Evolutionary conservation across 192 early-diverging fungal genomes (phyloP).

Genomic region (Gaertneriomyces semiglobifer): DNA sequence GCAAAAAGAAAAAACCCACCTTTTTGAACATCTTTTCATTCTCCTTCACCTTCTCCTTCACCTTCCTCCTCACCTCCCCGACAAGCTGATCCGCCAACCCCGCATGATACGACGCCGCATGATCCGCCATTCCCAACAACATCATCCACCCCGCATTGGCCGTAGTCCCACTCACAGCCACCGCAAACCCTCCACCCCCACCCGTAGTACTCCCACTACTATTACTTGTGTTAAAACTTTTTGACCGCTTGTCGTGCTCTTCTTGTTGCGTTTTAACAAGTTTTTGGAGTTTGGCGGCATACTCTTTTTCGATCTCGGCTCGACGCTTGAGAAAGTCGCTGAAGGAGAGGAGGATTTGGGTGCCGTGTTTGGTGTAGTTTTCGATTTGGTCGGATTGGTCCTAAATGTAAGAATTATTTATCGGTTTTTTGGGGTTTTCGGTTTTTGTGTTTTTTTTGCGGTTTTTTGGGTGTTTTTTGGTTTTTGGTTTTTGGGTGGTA

Average conservation of each 20-base stretch:
- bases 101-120: constrained; percentile 24
- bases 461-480: no score
- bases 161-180: constrained; percentile 35
- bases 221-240: constrained; percentile 9
- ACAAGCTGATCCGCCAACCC: constrained; percentile 32
- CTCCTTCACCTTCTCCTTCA: constrained; percentile 38
- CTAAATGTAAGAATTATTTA: no score
- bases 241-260: constrained; percentile 10
- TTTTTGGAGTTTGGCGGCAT: constrained; percentile 32
- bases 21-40: constrained; percentile 37
- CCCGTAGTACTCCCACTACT: neutral
- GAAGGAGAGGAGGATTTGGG: constrained; percentile 32
- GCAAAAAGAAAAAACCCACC: constrained; percentile 14
- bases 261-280: constrained; percentile 37
- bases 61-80: constrained; percentile 37
- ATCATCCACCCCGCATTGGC: constrained; percentile 26
- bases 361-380: constrained; percentile 26
- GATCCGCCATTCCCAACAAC: constrained; percentile 37
- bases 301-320: constrained; percentile 42
- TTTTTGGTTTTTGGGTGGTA: no score
- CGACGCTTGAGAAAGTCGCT: constrained; percentile 44
- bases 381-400: constrained; percentile 43
- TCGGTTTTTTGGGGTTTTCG: no score
- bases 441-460: no score
- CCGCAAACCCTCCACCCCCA: constrained; percentile 8